Percentiles rank a stretch among this genome's conserved stretches.
Conservation (phyloP, 2,329 filamentous ascomycete species). For the Aspergillus tubingensis region DNA sequence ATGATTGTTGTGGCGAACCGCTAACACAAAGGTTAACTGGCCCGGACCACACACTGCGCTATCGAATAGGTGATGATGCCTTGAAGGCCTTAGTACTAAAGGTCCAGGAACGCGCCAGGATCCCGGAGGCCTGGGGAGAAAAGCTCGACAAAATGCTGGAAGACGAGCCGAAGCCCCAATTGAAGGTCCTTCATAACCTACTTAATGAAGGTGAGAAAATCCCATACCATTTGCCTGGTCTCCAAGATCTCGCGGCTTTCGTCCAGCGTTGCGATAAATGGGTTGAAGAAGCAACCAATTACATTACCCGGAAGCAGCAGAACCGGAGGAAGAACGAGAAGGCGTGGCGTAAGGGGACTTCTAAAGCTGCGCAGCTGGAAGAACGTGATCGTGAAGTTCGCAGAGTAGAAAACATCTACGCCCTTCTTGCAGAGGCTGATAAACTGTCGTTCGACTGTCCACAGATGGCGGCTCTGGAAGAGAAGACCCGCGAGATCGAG, state of each 20-base stretch:
- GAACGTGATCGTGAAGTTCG: slow-evolving; percentile 81
- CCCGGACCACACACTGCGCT: slow-evolving; percentile 71
- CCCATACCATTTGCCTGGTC: slow-evolving; percentile 80
- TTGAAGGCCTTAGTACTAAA: slow-evolving; percentile 70
- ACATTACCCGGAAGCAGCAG: slow-evolving; percentile 95
- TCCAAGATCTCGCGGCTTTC: slow-evolving; percentile 80
- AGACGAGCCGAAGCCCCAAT: slow-evolving; percentile 77
- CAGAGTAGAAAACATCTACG: slow-evolving; percentile 84
- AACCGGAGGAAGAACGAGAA: slow-evolving; percentile 95
- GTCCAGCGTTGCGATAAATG: slow-evolving; percentile 97
- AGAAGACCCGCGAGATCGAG: slow-evolving; percentile 81
- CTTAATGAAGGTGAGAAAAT: slow-evolving; percentile 95
- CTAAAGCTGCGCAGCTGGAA: slow-evolving; percentile 77
- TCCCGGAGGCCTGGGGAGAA: slow-evolving; percentile 85
- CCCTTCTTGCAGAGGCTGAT: slow-evolving; percentile 79
- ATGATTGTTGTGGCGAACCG: slow-evolving; percentile 74
- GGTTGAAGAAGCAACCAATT: slow-evolving; percentile 95
- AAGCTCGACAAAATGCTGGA: slow-evolving; percentile 84
- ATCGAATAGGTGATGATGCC: slow-evolving; percentile 72
- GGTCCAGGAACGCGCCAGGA: slow-evolving; percentile 79
- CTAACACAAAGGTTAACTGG: slow-evolving; percentile 69
- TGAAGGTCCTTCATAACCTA: slow-evolving; percentile 81
- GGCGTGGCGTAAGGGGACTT: slow-evolving; percentile 71
- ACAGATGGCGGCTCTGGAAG: slow-evolving; percentile 81
- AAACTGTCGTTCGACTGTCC: slow-evolving; percentile 89